Conservation (phyloP, 2,329 filamentous ascomycete species). For the Hymenoscyphus infarciens region DNA sequence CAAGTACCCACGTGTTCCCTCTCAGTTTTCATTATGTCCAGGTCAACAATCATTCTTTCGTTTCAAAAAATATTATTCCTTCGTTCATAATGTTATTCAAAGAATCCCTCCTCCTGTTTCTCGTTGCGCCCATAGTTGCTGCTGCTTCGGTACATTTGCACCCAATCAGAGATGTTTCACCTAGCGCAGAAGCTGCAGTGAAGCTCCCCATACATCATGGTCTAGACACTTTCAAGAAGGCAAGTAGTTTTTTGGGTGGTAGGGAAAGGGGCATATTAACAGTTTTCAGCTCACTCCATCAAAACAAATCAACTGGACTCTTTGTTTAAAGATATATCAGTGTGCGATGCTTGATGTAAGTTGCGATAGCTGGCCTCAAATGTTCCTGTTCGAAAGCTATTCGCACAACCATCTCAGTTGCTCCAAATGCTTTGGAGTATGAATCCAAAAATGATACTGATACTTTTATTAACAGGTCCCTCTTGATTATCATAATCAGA, state of each 20-base stretch:
- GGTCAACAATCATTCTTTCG: too few relatives aligned
- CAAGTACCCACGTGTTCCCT: too few relatives aligned
- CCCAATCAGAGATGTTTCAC: background rate
- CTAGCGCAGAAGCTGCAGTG: background rate
- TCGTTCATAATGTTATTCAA: background rate
- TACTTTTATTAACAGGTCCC: conserved; percentile 18
- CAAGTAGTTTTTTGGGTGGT: background rate
- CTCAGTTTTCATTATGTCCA: too few relatives aligned
- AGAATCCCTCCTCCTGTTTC: background rate
- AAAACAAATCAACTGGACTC: background rate
- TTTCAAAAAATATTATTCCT: background rate
- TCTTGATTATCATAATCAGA: conserved; percentile 17
- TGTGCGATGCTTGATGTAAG: conserved; percentile 6
- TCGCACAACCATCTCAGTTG: background rate
- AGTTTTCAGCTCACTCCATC: background rate
- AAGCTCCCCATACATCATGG: background rate
- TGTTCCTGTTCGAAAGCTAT: background rate
- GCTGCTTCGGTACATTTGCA: background rate
- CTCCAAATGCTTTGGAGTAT: background rate
- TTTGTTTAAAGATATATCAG: background rate
- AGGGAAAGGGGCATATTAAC: background rate
- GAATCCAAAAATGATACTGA: background rate
- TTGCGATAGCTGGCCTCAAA: too few relatives aligned
- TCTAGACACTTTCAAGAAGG: background rate
- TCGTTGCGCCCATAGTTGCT: background rate